Base-by-base conservation (phyloP, 345 rosid species). In the Triadica sebifera region DNA sequence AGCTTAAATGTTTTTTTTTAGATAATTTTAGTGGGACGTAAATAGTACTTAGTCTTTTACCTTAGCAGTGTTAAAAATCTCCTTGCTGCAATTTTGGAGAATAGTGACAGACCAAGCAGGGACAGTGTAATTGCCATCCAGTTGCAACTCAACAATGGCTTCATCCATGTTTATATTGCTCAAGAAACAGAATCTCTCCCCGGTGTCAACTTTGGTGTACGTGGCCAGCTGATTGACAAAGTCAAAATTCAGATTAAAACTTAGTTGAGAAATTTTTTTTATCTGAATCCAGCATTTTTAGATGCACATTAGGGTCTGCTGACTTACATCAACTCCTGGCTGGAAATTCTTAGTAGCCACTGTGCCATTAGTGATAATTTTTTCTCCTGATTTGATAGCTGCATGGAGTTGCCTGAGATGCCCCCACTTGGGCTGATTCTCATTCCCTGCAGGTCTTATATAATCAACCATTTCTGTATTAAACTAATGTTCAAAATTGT, bases 31-130 rank as follows among this genome's bases (percentile, higher is more conserved):
- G 13, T 2, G 47, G 12, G 15, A 4, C 5, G 6, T 4, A 29
- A 4, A 7, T 29, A 29, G 1, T 29, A 29, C 34, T 29, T 29
- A 29, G 34, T 0, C 9, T 66, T 11, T 51, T 51, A 67, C 67
- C 78, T 69, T 76, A 0, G 74, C 79, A 41, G 79, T 47, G 70
- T 41, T 69, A 63, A 38, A 53, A 38, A 52, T 70, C 22, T 69
- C 79, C 55, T 69, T 39, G 69, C 43, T 76, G 41, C 74, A 76
- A 29, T 51, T 29, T 10, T 51, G 74, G 8, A 76, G 79, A 12
- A 76, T 62, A 29, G 69, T 69, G 34, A 29, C 74, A 16, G 74
- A 76, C 70, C 74, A 76, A 61, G 70, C 74, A 3, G 79, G 74
- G 16, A 69, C 24, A 13, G 12, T 17, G 55, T 49, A 69, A 11